phyloP scores from a whole-genome alignment of 305 asterid species.

The Fraxinus platypoda region DNA sequence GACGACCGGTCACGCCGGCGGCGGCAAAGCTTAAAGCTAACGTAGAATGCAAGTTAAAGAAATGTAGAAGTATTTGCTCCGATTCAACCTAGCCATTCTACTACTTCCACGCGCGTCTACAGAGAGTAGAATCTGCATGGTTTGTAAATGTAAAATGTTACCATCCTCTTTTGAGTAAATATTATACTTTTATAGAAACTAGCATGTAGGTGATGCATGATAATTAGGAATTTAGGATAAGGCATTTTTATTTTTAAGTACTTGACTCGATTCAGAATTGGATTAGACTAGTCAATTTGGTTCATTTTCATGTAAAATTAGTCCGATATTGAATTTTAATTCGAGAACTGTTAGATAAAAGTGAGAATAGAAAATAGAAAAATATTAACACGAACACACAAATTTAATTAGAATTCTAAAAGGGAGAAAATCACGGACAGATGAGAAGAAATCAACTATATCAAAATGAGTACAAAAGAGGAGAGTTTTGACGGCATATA shows the following conservation, averaged over 20 bases:
- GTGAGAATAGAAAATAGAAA: too few species aligned
- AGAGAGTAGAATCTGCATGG: conserved; percentile 27
- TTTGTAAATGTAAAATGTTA: neutral
- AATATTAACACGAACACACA: too few species aligned
- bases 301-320: neutral
- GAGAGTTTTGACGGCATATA: too few species aligned
- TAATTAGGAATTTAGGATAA: neutral
- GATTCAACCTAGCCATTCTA: neutral
- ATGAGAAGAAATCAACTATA: too few species aligned
- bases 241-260: neutral
- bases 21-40: conserved; percentile 61
- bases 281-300: neutral
- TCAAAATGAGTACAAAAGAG: too few species aligned
- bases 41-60: conserved; percentile 44
- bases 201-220: too few species aligned
- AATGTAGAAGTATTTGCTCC: neutral
- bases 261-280: neutral
- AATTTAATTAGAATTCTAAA: too few species aligned
- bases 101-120: conserved; percentile 25
- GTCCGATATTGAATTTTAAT: neutral
- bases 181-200: neutral
- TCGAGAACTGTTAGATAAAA: too few species aligned
- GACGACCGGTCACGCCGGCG: conserved; percentile 88
- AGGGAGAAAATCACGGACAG: too few species aligned
- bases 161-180: neutral